Evolutionary conservation across 805 yeast genomes (phyloP), one percentile per base, ranked within the genome.

Genomic region (Myxozyma vanderwaltii): DNA sequence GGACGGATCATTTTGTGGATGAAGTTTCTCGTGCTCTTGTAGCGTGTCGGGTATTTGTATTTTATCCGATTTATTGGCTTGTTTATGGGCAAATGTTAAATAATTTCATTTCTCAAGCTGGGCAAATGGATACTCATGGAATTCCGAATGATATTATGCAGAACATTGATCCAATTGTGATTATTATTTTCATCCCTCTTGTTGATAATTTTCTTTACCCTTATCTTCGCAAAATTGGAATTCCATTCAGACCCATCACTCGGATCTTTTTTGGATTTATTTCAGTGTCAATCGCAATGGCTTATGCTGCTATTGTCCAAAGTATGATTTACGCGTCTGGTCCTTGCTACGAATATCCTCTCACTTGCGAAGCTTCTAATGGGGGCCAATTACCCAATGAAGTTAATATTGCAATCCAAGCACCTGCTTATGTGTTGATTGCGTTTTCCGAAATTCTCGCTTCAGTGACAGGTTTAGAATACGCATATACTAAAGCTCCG

Each of bases 401-500:
- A 54, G 77, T 86, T 49, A 86, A 86, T 71, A 84, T 88, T 64
- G 89, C 88, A 64, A 77, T 83, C 61, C 91, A 87, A 75, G 77
- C 80, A n/a, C 86, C 86, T 17, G 86, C 90, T 3, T 88, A 88
- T 73, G 79, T 86, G 44, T 75, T 88, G 63, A 83, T 86, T 72
- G 92, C 88, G 12, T 71, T 86, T 54, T 82, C 91, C 17, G 95
- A 88, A 74, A 87, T 88, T 65, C 81, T 88, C 67, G 91, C 91
- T 33, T 85, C 88, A 54, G 82, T 87, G 67, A 87, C 94, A 23
- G 94, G 92, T 67, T 81, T 86, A 67, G 94, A 88, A 75, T 87
- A 86, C 70, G 95, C 95, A 19, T 88, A 86, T 75, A 84, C 91
- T 27, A 86, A 88, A 76, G 92, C 94, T 4, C 94, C 94, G 43